Evolutionary conservation across 805 yeast genomes (phyloP), one percentile per base, ranked within the genome.

Genomic region (Kregervanrija fluxuum): DNA sequence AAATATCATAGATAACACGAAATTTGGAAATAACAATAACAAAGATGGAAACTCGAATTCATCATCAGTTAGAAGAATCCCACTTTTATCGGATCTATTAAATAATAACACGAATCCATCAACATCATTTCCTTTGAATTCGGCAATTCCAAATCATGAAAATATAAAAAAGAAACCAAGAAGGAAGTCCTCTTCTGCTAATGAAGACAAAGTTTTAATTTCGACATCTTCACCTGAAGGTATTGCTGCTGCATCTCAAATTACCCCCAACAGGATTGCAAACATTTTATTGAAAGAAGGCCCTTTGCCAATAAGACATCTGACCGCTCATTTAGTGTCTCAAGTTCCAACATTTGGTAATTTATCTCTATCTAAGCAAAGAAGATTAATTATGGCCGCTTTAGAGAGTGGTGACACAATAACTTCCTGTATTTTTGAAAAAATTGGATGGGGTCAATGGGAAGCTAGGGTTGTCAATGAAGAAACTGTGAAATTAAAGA

Each of bases 391-490:
- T 30, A 90, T 90, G 82, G 80, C 89, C 11, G 93, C 90, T 35
- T 74, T 90, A 65, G 96, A 88, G 54, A 75, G 77, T 51, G 84
- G 85, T 9, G 86, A 80, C 55, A 53, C 71, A 1, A 68, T 62
- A 36, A 81, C 77, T 45, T 73, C 74, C 46, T 81, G 85, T 37
- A 77, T 83, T 12, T 90, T 90, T 66, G 95, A 88, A 57, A 90
- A 90, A 66, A 88, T 90, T 31, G 96, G 97, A 16, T 90, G 98
- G 98, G 98, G 98, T 48, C 95, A 90, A 62, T 90, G 98, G 98
- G 85, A 85, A 17, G 95, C 90, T 3, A 74, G 80, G 54, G 66
- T 69, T 40, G 77, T 59, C 5, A 38, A 56, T 2, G 47, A 41
- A 5, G 64, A 57, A 12, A 54, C 50, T 30, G 60, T 61, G n/a